Evolutionary conservation across 345 rosid genomes (phyloP).

Genomic region (Cochlearia excelsa): DNA sequence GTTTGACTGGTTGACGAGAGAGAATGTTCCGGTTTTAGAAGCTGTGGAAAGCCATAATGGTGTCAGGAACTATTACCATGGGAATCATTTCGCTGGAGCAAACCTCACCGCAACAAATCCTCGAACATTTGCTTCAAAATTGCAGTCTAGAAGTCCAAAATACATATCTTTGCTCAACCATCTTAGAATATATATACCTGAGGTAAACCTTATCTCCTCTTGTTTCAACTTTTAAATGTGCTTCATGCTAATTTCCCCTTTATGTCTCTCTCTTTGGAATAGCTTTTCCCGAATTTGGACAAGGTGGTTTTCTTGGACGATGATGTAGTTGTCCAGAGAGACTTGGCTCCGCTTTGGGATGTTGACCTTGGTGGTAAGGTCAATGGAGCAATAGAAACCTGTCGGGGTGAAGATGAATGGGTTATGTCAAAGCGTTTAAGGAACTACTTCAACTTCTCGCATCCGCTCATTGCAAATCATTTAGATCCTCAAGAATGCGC

Average conservation of each 20-base stretch:
- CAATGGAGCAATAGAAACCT: constrained; percentile 98
- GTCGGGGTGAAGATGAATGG: constrained; percentile 95
- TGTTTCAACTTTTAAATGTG: constrained; percentile 6
- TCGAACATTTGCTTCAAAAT: constrained; percentile 84
- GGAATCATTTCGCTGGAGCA: constrained; percentile 85
- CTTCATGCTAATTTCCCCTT: background rate
- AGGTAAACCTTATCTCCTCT: constrained; percentile 49
- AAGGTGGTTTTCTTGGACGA: constrained; percentile 97
- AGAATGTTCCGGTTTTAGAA: constrained; percentile 98
- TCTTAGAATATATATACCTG: constrained; percentile 94
- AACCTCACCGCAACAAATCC: constrained; percentile 84
- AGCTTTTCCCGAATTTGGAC: constrained; percentile 95
- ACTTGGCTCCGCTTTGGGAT: constrained; percentile 92
- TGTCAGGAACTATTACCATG: constrained; percentile 90
- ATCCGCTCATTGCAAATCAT: constrained; percentile 77
- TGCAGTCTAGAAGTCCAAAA: constrained; percentile 98
- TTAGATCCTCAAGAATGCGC: constrained; percentile 95
- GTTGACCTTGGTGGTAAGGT: constrained; percentile 85
- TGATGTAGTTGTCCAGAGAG: constrained; percentile 89
- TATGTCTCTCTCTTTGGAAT: constrained; percentile 23
- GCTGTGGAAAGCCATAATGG: constrained; percentile 89
- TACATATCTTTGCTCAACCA: constrained; percentile 99
- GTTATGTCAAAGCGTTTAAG: constrained; percentile 95
- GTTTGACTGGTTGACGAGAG: constrained; percentile 98
- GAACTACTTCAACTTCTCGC: constrained; percentile 99